Evolutionary conservation across 2,329 filamentous ascomycete genomes (phyloP), one percentile per base, ranked within the genome.

Genomic region (Trichocomaceae sp.): DNA sequence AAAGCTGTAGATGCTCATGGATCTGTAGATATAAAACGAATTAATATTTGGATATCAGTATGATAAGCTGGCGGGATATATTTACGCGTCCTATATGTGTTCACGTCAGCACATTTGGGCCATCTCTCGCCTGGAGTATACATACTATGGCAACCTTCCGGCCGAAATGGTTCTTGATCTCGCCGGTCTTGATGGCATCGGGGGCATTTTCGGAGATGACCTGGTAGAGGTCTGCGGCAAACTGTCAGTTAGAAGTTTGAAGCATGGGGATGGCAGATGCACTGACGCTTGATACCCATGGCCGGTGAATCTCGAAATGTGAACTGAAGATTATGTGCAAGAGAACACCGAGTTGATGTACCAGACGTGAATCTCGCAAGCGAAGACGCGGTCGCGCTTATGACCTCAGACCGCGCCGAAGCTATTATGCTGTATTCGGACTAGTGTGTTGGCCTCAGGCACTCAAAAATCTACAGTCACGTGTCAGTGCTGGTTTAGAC

Each of bases 1-100:
- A 78, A 99, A 99, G 73, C 89, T 95, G 80, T 99, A 99, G 67
- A 99, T 89, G 75, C 89, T 95, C 93, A 99, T 99, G 47, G 93
- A 99, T 46, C 85, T 88, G 64, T 57, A 56, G 39, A 56, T 47
- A 20, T 8, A 2, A 17, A 17, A 35, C 31, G 6, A 35, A 29
- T 44, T 2, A 52, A 15, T 35, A 37, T 20, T 17, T 31, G 26
- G 12, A 2, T 35, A 35, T 69, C 58, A 66, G 63, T 52, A 51
- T 45, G 15, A 39, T 37, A 17, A n/a, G 20, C 19, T 37, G 31
- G 4, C 31, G 44, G 20, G 15, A n/a, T 35, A 22, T 46, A 65
- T 66, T 54, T 77, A 83, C 79, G 81, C 81, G 77, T 84, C 81
- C 81, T 84, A 57, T 84, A 57, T 20, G 41, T 17, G 23, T 6